Conservation (phyloP, 2,329 filamentous ascomycete genomes). For the Phyllosticta citrichinensis region DNA sequence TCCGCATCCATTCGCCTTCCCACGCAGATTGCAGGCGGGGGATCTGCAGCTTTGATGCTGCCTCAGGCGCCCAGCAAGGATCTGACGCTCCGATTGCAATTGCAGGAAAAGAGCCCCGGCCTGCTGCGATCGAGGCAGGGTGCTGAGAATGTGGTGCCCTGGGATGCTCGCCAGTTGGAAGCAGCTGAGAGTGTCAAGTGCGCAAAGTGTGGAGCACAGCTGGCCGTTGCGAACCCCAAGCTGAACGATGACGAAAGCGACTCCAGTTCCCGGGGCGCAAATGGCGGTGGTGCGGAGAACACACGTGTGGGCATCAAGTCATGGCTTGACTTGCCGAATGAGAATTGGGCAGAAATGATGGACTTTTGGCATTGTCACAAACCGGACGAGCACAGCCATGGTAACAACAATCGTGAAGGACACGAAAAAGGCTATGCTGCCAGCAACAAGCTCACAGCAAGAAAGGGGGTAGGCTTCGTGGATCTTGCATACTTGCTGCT, state of each 20-base stretch:
- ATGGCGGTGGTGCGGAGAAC: conserved; percentile 20
- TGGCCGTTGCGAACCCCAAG: conserved; percentile 13
- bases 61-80: conserved; percentile 39
- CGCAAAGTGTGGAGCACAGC: conserved; percentile 15
- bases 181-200: conserved; percentile 19
- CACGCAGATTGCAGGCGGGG: conserved; percentile 32
- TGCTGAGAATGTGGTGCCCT: conserved; percentile 31
- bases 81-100: conserved; percentile 44
- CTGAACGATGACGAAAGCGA: conserved; percentile 13
- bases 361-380: conserved; percentile 99
- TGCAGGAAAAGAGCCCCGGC: conserved; percentile 31
- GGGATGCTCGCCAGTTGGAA: conserved; percentile 30
- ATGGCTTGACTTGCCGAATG: conserved; percentile 93
- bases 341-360: conserved; percentile 99
- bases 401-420: conserved; percentile 33
- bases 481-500: conserved; percentile 72
- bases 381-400: conserved; percentile 53
- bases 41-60: conserved; percentile 39
- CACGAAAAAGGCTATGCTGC: conserved; percentile 69
- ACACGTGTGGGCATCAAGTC: conserved; percentile 20
- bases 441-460: conserved; percentile 60
- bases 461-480: conserved; percentile 61
- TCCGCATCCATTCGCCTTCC: conserved; percentile 37
- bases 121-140: conserved; percentile 16
- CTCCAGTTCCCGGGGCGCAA: conserved; percentile 12